Evolutionary conservation across 495 filamentous ascomycete species (phyloP), one percentile per base, ranked within the genome.

Genomic region (Penicillium psychrofluorescens): DNA sequence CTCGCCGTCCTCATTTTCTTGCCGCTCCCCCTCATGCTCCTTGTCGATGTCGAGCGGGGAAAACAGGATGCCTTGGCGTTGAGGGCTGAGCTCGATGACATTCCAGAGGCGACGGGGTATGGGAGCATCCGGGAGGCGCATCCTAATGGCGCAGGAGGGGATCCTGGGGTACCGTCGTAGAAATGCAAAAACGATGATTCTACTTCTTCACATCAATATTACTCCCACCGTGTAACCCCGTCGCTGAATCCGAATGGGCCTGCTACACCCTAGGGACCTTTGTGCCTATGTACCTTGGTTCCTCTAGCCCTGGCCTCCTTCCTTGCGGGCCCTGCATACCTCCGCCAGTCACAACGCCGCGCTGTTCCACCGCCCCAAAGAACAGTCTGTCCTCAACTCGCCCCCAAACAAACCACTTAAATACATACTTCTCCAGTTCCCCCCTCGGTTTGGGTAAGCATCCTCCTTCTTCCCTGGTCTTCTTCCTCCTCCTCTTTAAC

Each of bases 1-100:
- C 68, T 98, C 28, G 90, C 89, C 1, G 72, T 81, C 6, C 65
- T 98, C 30, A 83, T 98, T 8, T 82, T 85, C 32, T 56, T 94
- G 0, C 90, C 92, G 10, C 76, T 89, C 29, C 88, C 89, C 6
- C 63, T 97, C 14, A 90, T 97, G 63, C 81, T 78, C 41, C 76
- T 86, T 22, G 85, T 98, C 22, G 77, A 96, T 64, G 88, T 95
- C n/a, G 88, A 95, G 22, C 74, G 92, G 31, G 92, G 92, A 0
- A 88, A 83, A 62, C 69, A 71, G 29, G 90, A 95, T 58, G 90
- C 83, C 13, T 70, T 76, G 39, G 81, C 77, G 41, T 60, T 95
- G 48, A 82, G 84, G 2, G 74, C 74, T 41, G 72, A 84, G 35
- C 71, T 94, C 27, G 83, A 84, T 48, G 61, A 57, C 12, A 41